Percentiles rank a stretch among this genome's conserved stretches.
Evolutionary conservation across 2,329 filamentous ascomycete genomes (phyloP).

Genomic region (Parasarocladium wereldwijsianum): DNA sequence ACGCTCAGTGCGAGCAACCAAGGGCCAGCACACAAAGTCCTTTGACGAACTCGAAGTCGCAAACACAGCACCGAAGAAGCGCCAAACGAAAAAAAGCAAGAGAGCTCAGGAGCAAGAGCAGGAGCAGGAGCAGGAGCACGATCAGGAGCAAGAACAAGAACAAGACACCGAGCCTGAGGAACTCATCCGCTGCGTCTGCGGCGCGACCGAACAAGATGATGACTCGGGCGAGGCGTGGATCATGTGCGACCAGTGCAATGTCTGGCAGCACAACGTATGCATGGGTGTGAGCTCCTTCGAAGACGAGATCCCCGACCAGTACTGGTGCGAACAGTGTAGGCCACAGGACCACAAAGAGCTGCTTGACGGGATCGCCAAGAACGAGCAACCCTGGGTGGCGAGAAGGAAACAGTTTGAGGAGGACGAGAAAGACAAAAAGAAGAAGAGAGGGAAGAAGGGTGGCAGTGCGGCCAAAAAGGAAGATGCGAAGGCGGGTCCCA

Average conservation of each 20-base stretch:
- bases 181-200: slow-evolving; percentile 86
- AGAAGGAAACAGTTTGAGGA: slow-evolving; percentile 48
- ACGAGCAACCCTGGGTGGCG: slow-evolving; percentile 78
- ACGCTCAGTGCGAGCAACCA: slow-evolving; percentile 89
- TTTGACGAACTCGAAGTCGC: slow-evolving; percentile 58
- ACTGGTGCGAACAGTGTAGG: slow-evolving; percentile 83
- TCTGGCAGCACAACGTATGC: slow-evolving; percentile 96
- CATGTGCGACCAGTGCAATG: slow-evolving; percentile 79
- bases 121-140: slow-evolving; percentile 34
- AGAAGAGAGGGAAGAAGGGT: slow-evolving; percentile 44
- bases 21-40: slow-evolving; percentile 86
- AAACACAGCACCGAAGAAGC: slow-evolving; percentile 38
- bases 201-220: slow-evolving; percentile 71
- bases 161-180: slow-evolving; percentile 31
- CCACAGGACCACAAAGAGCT: slow-evolving; percentile 74
- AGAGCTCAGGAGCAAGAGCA: slow-evolving; percentile 47
- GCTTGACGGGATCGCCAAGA: slow-evolving; percentile 60
- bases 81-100: slow-evolving; percentile 33
- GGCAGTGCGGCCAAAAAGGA: no score
- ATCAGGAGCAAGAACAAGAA: slow-evolving; percentile 23
- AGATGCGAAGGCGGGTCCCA: slow-evolving; percentile 51
- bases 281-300: slow-evolving; percentile 71
- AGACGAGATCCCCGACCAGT: slow-evolving; percentile 66
- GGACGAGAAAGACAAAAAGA: slow-evolving; percentile 42
- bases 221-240: slow-evolving; percentile 89